These are phyloP conservation scores for Suillus spraguei DNA, from an alignment of 768 basidiomycete genomes.

Conservation along the genomic window DNA sequence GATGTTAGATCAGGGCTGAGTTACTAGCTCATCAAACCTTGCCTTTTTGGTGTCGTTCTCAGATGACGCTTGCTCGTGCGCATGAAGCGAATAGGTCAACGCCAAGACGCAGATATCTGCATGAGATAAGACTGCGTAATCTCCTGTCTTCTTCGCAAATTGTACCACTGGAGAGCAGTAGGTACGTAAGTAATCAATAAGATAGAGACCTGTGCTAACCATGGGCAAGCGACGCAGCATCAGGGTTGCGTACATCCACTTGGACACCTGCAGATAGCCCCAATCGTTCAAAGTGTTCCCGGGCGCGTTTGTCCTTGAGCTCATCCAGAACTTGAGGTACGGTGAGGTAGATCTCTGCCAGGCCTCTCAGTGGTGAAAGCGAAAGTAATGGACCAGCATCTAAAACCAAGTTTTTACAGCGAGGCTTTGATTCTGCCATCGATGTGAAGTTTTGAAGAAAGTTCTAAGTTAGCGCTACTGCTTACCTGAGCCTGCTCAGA, in stretches of 20 bases:
- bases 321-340: constrained; percentile 91
- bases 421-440: constrained; percentile 38
- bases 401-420: constrained; percentile 81
- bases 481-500: neutral
- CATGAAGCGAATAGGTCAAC: constrained; percentile 78
- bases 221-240: constrained; percentile 65
- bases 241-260: constrained; percentile 69
- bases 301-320: constrained; percentile 83
- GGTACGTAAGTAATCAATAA: constrained; percentile 13
- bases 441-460: constrained; percentile 9
- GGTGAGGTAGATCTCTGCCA: constrained; percentile 84
- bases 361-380: constrained; percentile 83
- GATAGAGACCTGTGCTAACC: constrained; percentile 40
- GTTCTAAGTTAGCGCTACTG: neutral
- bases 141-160: constrained; percentile 94
- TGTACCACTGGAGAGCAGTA: constrained; percentile 65
- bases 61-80: constrained; percentile 42
- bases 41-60: constrained; percentile 33
- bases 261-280: constrained; percentile 76
- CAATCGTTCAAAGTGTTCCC: constrained; percentile 84
- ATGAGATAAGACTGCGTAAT: constrained; percentile 89
- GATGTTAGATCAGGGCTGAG: neutral
- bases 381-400: constrained; percentile 95
- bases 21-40: constrained; percentile 8
- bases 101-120: constrained; percentile 92